These are phyloP conservation scores for Collybia sp. DNA, from an alignment of 768 basidiomycete species.

Conservation along the genomic window DNA sequence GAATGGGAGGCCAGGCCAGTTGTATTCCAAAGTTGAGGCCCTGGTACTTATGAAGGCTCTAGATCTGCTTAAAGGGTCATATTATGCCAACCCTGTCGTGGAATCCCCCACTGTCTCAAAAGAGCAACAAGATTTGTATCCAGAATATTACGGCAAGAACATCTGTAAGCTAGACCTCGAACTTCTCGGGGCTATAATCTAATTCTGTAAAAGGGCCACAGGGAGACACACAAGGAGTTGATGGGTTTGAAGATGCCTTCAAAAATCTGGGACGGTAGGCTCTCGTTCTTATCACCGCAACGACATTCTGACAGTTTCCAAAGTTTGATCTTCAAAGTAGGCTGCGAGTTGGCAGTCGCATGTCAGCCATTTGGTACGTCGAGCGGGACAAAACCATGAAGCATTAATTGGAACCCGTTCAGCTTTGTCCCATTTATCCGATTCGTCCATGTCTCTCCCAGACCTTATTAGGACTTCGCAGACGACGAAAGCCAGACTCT, in stretches of 20 bases:
- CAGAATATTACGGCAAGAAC: conserved; percentile 85
- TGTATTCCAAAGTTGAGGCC: background rate
- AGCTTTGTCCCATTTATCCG: conserved; percentile 66
- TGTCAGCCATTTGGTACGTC: conserved; percentile 85
- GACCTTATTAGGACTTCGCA: conserved; percentile 71
- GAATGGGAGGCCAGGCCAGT: conserved; percentile 82
- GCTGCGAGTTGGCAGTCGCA: conserved; percentile 75
- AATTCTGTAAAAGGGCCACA: conserved; percentile 50
- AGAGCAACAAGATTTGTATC: conserved; percentile 51
- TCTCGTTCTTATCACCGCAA: background rate
- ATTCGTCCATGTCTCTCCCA: conserved; percentile 64
- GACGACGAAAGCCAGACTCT: conserved; percentile 85
- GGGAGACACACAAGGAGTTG: conserved; percentile 49
- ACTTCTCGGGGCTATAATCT: background rate
- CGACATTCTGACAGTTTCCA: conserved; percentile 3
- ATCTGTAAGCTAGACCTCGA: conserved; percentile 59
- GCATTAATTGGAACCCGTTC: conserved; percentile 1
- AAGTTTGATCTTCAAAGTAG: conserved; percentile 80
- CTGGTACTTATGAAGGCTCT: background rate
- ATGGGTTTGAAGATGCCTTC: conserved; percentile 85
- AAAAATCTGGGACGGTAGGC: conserved; percentile 71
- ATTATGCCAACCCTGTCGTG: conserved; percentile 83
- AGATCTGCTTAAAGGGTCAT: conserved; percentile 90
- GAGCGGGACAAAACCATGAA: background rate
- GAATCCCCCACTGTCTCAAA: conserved; percentile 61